Base-by-base conservation (phyloP, 1,139 yeast genomes). In the Keqinozyma sinolaborantium region DNA sequence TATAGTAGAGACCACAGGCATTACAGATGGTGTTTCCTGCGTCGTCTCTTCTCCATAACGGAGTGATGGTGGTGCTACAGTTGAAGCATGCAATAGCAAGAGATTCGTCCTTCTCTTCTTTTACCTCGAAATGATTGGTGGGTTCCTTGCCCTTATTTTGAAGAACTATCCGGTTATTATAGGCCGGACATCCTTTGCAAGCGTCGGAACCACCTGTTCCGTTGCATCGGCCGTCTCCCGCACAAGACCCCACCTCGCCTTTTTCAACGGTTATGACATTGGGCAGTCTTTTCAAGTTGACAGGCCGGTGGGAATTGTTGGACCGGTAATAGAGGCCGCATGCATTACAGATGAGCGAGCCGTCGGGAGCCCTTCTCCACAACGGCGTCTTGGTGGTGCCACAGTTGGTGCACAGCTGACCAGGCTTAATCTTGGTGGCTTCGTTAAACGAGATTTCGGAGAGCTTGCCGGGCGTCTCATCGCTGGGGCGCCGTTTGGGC, bases 161-260 rank as follows among this genome's bases (percentile, higher is more conserved):
- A 15, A 70, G 47, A 20, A 72, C 68, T 26, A 79, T 67, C 33
- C 94, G 67, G 57, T 85, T 85, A 50, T 84, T 83, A 51, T 58
- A 83, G 3, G 92, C 88, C 2, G 95, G 94, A 51, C 95, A 85
- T 4, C 90, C 88, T 41, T 79, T 70, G 53, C 95, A 85, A 2
- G 87, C 87, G 3, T 72, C 72, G 2, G 88, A 62, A 2, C 95
- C 95, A 4, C 95, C 95, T 2, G 92, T 84, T 2, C 95, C 95
- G 48, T 84, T 84, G 55, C 95, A 85, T 40, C 79, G 70, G 4
- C 95, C 95, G 47, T 83, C 86, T 8, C 95, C 95, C 36, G 80
- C 77, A 49, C 95, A 85, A 4, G 84, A 72, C 0, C 95, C 95
- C 23, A 58, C 61, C 18, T 62, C 62, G 16, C 46, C 51, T 23